Base-by-base conservation (phyloP, 2,329 filamentous ascomycete genomes). In the Magnaporthiopsis incrustans region DNA sequence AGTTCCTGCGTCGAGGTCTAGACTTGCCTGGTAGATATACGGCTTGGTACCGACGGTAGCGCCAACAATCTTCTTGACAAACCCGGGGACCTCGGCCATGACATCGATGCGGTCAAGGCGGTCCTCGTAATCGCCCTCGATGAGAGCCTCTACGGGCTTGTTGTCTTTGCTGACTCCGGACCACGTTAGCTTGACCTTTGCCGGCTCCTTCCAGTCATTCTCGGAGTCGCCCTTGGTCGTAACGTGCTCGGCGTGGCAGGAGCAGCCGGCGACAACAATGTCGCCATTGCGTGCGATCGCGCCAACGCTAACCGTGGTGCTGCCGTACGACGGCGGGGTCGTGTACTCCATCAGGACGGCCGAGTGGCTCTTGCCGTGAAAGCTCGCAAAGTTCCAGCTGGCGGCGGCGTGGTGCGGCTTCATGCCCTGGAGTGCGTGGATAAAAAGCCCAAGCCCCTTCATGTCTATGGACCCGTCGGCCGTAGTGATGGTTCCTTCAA, bases 361-460 rank as follows among this genome's bases (percentile, higher is more conserved):
- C 33, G 93, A 95, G 79, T 92, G 90, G 26, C 82, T 91, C 27
- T 92, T 89, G 18, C 91, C 89, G 75, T 98, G 93, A 80, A 97
- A 97, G 78, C 93, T 86, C 76, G 86, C 83, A 79, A 97, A 99
- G 78, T 95, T 97, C 95, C 95, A 99, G 67, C 85, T 87, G 35
- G 90, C 87, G 67, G 94, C 93, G 66, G 92, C 90, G 75, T 99
- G 96, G 76, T 99, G 95, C 57, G 95, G 95, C 84, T 99, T 99
- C 94, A 98, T 98, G 75, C 93, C 95, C 79, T 98, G 95, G 62
- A 98, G 80, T 57, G 92, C 93, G 75, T 95, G 89, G 69, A 89
- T 82, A 77, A 92, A 94, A 71, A 96, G 80, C 38, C 88, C 92
- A 67, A 82, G 85, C 65, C 94, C 94, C 72, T 86, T 89, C 75